Base-by-base conservation (phyloP, 345 rosid genomes). In the Sonneratia caseolaris region DNA sequence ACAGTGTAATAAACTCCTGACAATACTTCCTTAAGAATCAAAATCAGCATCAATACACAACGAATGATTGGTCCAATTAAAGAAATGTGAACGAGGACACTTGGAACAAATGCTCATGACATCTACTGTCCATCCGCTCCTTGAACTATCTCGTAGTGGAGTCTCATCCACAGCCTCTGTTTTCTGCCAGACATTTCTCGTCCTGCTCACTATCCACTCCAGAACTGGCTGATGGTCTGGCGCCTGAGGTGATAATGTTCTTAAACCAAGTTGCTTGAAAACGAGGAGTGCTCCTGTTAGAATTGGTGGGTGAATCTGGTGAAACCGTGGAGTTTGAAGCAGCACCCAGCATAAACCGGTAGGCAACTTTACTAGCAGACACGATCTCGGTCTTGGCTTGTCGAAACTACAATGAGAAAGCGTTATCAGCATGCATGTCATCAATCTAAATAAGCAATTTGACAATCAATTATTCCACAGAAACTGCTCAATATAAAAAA, bases 351-450 rank as follows among this genome's bases (percentile, higher is more conserved):
- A 96, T 89, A 73, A 92, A 92, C 49, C 93, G 91, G 81, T 91
- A 96, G 18, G 98, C 98, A 79, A 89, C 98, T 86, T 88, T 95
- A 88, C 99, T 92, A 37, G 99, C 97, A 47, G 96, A 89, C 56
- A 90, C 87, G 9, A 92, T 84, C 85, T 91, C 99, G 56, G 96
- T 89, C 84, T 88, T 92, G 74, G 99, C 98, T 86, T 91, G 98
- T 80, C 88, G 87, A 27, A 92, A 80, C 99, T 96, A 93, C 82
- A 84, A 73, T 42, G 68, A 69, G 77, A 66, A 13, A 72, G 48
- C 45, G 55, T 47, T 8, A 47, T 47, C 51, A 13, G 15, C 9
- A 13, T 47, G 51, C 51, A 9, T 7, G 5, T n/a, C 64, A 24
- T 0, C 32, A n/a, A 57, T 53, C 5, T 53, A 53, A 2, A 53